phyloP scores from a whole-genome alignment of 75 land plant genomes.

The Gnetum montanum region DNA sequence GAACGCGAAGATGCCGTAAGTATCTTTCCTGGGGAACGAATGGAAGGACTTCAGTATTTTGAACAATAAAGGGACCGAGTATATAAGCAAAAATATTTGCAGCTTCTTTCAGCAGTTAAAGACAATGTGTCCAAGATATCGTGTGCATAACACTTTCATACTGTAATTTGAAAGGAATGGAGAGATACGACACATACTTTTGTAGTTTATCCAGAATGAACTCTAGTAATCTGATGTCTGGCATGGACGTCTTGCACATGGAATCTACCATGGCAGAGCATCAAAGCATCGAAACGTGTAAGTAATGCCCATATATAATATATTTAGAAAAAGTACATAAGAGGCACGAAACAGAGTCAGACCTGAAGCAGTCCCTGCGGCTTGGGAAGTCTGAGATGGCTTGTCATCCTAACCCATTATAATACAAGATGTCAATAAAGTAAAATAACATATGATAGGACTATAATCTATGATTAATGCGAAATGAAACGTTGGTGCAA shows the following conservation, averaged over 20 bases:
- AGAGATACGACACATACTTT: slow-evolving; percentile 17
- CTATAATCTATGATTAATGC: no score
- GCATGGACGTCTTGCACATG: not conserved
- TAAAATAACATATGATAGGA: no score
- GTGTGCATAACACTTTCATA: no score
- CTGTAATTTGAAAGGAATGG: not conserved
- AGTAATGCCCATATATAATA: no score
- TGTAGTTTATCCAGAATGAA: slow-evolving; percentile 33
- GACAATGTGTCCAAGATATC: no score
- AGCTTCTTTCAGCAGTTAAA: not conserved
- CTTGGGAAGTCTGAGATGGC: not conserved
- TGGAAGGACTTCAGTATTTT: not conserved
- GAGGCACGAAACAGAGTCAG: not conserved
- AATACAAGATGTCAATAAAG: no score
- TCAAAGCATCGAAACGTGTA: no score
- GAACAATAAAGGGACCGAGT: not conserved
- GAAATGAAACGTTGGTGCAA: no score
- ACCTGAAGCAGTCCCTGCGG: not conserved
- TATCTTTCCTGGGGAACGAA: slow-evolving; percentile 55
- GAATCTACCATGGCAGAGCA: not conserved
- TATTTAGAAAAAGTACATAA: not conserved
- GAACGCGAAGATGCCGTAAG: slow-evolving; percentile 73
- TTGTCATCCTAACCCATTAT: slow-evolving; percentile 4
- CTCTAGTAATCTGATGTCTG: slow-evolving; percentile 18
- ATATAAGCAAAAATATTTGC: not conserved